Conservation (phyloP, 441 rosid genomes). For the Kokia cookei region DNA sequence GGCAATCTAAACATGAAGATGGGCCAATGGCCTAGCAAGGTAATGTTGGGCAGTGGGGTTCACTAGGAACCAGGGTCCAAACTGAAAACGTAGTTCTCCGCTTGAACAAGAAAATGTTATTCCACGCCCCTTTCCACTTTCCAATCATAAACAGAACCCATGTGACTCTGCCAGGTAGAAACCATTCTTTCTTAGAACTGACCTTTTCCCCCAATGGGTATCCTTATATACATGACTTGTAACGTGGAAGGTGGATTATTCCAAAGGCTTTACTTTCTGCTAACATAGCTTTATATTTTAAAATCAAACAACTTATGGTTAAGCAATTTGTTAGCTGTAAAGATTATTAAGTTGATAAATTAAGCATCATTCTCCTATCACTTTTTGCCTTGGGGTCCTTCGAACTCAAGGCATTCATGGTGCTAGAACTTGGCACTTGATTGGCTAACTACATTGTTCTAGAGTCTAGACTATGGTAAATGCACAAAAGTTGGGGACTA, state of each 20-base stretch:
- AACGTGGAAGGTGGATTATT: background rate
- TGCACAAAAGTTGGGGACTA: background rate
- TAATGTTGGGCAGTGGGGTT: slow-evolving; percentile 13
- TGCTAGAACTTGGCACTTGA: background rate
- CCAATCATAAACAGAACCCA: slow-evolving; percentile 27
- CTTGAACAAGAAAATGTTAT: slow-evolving; percentile 4
- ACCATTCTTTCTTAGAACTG: slow-evolving; percentile 10
- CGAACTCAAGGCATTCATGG: background rate
- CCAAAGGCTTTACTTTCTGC: slow-evolving; percentile 6
- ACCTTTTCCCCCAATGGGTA: slow-evolving; percentile 15
- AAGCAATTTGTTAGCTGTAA: slow-evolving; percentile 8
- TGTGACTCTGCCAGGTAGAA: slow-evolving; percentile 28
- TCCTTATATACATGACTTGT: slow-evolving; percentile 12
- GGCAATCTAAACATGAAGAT: background rate
- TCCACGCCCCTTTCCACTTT: slow-evolving; percentile 17
- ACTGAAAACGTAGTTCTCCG: slow-evolving; percentile 9
- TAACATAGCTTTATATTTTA: background rate
- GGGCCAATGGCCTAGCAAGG: background rate
- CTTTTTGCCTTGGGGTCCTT: background rate
- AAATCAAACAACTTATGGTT: background rate
- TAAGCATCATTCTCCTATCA: background rate
- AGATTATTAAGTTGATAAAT: background rate
- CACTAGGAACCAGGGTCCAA: slow-evolving; percentile 11
- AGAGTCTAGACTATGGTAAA: background rate
- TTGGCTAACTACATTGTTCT: background rate